Evolutionary conservation across 208 protist species (phyloP).

Genomic region (Trypanosoma congolense): DNA sequence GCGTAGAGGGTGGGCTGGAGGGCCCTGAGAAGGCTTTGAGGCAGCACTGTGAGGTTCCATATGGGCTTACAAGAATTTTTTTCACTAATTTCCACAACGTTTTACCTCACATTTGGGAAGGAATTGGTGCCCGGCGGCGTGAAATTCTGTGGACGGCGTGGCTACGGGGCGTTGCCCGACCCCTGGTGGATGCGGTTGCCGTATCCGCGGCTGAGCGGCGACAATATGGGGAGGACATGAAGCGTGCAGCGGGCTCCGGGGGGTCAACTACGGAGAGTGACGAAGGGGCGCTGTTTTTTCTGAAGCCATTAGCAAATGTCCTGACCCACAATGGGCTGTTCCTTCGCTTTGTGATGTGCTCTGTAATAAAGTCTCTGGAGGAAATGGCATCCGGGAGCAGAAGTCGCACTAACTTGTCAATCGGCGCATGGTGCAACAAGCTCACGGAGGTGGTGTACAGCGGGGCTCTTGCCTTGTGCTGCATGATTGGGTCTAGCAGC

Average conservation of each 20-base stretch:
- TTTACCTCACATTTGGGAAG: conserved; percentile 24
- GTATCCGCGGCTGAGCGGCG: neutral
- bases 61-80: conserved; percentile 26
- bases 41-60: conserved; percentile 15
- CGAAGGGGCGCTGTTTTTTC: conserved; percentile 1
- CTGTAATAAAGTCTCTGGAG: conserved; percentile 4
- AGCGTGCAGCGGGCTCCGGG: too few species aligned
- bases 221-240: neutral
- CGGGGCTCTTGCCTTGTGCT: conserved; percentile 11
- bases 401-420: neutral
- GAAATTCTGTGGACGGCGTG: conserved; percentile 30
- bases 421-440: conserved; percentile 2
- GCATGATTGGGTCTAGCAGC: neutral
- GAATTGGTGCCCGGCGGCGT: conserved; percentile 12
- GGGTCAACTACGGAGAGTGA: neutral
- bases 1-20: neutral
- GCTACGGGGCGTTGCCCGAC: conserved; percentile 21
- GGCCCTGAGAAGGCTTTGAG: conserved; percentile 6
- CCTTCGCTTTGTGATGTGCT: conserved; percentile 14
- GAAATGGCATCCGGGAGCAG: neutral
- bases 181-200: conserved; percentile 1
- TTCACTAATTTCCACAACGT: conserved; percentile 17
- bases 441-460: conserved; percentile 17
- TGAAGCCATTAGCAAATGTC: conserved; percentile 9
- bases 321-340: conserved; percentile 11